Percentiles rank a stretch among this genome's conserved stretches.
Conservation (phyloP, 495 filamentous ascomycete genomes). For the Staphylotrichum tortipilum region DNA sequence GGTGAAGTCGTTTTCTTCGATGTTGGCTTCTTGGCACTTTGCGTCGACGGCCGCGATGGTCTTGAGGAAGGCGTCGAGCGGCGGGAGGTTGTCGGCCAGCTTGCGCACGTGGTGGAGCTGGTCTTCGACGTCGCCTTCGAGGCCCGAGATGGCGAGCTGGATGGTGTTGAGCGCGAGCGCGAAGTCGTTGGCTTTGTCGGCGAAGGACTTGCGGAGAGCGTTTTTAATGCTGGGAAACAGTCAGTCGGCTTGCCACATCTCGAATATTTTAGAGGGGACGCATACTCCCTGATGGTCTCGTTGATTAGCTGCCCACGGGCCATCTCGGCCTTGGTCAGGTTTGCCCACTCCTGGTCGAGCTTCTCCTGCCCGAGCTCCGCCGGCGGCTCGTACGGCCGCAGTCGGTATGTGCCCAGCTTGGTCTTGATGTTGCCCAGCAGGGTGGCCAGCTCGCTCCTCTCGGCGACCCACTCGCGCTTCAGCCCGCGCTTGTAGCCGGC, state of each 20-base stretch:
- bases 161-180: conserved; percentile 88
- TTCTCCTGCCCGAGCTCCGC: conserved; percentile 67
- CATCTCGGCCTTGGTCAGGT: conserved; percentile 71
- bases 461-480: conserved; percentile 92
- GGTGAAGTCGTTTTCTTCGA: conserved; percentile 98
- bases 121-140: conserved; percentile 93
- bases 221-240: conserved; percentile 68
- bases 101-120: conserved; percentile 77
- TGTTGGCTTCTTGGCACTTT: conserved; percentile 92
- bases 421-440: conserved; percentile 98
- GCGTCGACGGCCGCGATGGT: conserved; percentile 72
- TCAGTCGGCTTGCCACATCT: conserved; percentile 7
- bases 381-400: conserved; percentile 86
- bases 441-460: conserved; percentile 90
- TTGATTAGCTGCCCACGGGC: conserved; percentile 86
- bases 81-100: conserved; percentile 71
- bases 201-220: conserved; percentile 78
- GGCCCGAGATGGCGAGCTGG: conserved; percentile 81
- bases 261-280: too few species aligned
- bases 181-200: conserved; percentile 95
- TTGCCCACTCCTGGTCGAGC: conserved; percentile 73
- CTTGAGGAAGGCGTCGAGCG: conserved; percentile 78
- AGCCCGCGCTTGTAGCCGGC: conserved; percentile 75
- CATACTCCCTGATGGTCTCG: conserved; percentile 88
- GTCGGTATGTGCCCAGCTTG: conserved; percentile 86